A percentile compares a stretch with the other conserved stretches of the same genome.
Evolutionary conservation across 768 basidiomycete species (phyloP).

Genomic region (Gloeophyllum trabeum): DNA sequence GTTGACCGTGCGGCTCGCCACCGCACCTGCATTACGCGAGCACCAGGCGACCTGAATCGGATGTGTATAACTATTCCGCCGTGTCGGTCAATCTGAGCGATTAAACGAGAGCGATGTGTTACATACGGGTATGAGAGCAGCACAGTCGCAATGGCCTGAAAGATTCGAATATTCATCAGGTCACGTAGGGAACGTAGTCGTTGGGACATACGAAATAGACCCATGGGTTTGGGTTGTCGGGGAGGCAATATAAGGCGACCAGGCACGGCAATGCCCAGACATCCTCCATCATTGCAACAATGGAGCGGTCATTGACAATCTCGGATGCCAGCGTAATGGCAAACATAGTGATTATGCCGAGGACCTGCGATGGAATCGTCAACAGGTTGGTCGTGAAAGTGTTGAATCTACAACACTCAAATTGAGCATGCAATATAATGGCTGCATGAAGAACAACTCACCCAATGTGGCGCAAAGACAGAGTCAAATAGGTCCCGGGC

Average conservation of each 20-base stretch:
- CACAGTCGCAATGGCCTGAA: not conserved
- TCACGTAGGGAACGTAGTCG: not conserved
- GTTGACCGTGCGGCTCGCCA: conserved; percentile 35
- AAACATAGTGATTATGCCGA: conserved; percentile 36
- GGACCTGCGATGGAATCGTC: conserved; percentile 43
- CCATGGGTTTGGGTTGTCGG: conserved; percentile 38
- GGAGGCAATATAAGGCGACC: conserved; percentile 43
- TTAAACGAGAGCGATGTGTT: not conserved
- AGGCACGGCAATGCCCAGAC: conserved; percentile 56
- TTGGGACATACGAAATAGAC: conserved; percentile 25
- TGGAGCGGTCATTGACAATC: conserved; percentile 42
- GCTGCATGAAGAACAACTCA: not conserved
- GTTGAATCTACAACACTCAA: conserved; percentile 36
- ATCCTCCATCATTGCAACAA: conserved; percentile 39
- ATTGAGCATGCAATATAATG: not conserved
- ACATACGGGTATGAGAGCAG: not conserved
- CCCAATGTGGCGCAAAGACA: conserved; percentile 19
- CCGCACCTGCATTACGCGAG: conserved; percentile 49
- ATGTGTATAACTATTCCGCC: conserved; percentile 36
- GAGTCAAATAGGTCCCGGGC: conserved; percentile 52
- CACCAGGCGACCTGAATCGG: conserved; percentile 36
- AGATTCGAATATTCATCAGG: not conserved
- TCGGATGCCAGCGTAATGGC: conserved; percentile 35
- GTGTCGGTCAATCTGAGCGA: conserved; percentile 38
- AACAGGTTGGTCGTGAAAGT: conserved; percentile 55